Base-by-base conservation (phyloP, 192 early-diverging fungal genomes). In the Coemansia sp. region DNA sequence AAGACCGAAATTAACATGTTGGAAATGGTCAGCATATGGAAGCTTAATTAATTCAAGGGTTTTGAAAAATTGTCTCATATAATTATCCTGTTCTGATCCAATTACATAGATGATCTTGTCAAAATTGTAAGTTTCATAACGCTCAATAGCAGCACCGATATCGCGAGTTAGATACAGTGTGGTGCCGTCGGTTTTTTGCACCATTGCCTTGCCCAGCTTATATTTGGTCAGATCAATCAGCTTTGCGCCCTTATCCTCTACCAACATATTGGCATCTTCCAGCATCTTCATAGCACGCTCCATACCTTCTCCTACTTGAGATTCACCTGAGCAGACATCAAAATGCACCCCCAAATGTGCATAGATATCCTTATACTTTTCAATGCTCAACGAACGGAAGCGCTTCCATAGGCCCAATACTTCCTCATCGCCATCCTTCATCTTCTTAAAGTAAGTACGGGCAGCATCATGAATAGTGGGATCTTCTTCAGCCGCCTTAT, bases 241-340 rank as follows among this genome's bases (percentile, higher is more conserved):
- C 69, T 87, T 76, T 50, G 95, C 95, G 30, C 94, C 97, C 6
- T 93, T 84, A 50, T 86, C 83, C 36, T 87, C 68, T 14, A 45
- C 66, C 26, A 94, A 53, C 31, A 99, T 65, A 10, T 85, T 85
- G 43, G 82, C 74, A 33, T 87, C 84, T 20, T 82, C 65, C 49
- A 99, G 83, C 69, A 90, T 82, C 39, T 85, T 55, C 70, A 83
- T 85, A 51, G 84, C 87, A 36, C 69, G 78, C 41, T 67, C 57
- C 83, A 92, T 88, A 50, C 84, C 84, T 10, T 86, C 70, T 47
- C 81, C 82, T 51, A 94, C 91, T 78, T 94, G 88, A 8, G 93
- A 94, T 79, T 98, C 95, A 46, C 95, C 94, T 42, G 92, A 96
- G 70, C 92, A 96, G 39, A 95, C 80, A 72, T 96, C 94, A 63